Conservation (phyloP, 176 grass and related monocot species). For the Triticum timopheevii region DNA sequence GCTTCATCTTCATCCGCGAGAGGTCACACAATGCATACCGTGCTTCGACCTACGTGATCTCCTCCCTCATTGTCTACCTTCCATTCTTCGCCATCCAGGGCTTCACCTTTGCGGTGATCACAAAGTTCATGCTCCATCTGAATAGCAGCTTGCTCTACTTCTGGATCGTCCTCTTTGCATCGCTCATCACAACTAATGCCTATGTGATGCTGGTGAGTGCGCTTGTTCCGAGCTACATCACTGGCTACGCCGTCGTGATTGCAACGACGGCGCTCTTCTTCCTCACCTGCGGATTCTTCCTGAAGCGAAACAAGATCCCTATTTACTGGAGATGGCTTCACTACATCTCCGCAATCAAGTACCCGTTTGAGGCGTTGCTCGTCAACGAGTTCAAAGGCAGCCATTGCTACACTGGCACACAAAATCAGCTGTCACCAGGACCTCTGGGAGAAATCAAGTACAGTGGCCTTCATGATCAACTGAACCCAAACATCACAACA, state of each 20-base stretch:
- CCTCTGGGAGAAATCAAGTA: constrained; percentile 15
- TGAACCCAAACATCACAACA: background rate
- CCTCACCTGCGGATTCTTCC: constrained; percentile 77
- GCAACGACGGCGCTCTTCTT: constrained; percentile 68
- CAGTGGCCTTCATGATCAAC: constrained; percentile 20
- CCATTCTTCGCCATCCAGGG: constrained; percentile 66
- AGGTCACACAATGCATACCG: constrained; percentile 85
- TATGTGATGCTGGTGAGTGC: constrained; percentile 82
- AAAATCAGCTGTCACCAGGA: constrained; percentile 36
- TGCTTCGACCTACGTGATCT: constrained; percentile 76
- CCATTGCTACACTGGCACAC: constrained; percentile 43
- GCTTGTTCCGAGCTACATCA: constrained; percentile 73
- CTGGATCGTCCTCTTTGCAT: constrained; percentile 61
- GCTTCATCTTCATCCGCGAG: constrained; percentile 87
- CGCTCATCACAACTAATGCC: constrained; percentile 75
- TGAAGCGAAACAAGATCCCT: constrained; percentile 65
- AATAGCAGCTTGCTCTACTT: constrained; percentile 56
- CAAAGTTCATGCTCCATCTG: constrained; percentile 63
- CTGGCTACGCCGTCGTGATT: constrained; percentile 72
- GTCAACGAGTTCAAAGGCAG: constrained; percentile 69
- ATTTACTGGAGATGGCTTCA: constrained; percentile 78
- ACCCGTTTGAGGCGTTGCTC: constrained; percentile 79
- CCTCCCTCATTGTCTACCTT: constrained; percentile 68
- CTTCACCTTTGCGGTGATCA: constrained; percentile 71
- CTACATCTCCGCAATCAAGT: constrained; percentile 84